These are phyloP conservation scores for Parachaetomium inaequale DNA, from an alignment of 495 filamentous ascomycete genomes.

Conservation along the genomic window DNA sequence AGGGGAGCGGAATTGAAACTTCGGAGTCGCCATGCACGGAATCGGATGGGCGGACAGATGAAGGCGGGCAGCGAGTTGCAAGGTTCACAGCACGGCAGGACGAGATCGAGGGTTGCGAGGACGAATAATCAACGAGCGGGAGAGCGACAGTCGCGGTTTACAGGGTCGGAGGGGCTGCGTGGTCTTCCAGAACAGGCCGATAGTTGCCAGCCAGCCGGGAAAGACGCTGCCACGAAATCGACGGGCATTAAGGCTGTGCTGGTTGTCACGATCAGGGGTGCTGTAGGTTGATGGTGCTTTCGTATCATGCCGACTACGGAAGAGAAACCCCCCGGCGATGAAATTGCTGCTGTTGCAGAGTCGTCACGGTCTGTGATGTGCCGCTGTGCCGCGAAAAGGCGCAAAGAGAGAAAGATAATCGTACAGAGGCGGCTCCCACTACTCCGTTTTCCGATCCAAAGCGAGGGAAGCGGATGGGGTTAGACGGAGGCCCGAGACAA, in stretches of 20 bases:
- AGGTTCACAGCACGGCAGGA: conserved; percentile 10
- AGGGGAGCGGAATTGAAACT: neutral
- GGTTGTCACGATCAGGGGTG: conserved; percentile 28
- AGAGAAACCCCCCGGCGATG: conserved; percentile 28
- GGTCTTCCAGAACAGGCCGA: conserved; percentile 10
- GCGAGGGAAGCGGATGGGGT: conserved; percentile 21
- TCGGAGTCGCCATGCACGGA: neutral
- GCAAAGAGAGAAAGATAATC: conserved; percentile 31
- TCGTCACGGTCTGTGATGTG: conserved; percentile 35
- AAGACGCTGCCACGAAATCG: conserved; percentile 12
- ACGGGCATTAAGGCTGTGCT: conserved; percentile 2
- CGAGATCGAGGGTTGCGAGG: conserved; percentile 6
- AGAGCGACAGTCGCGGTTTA: conserved; percentile 11
- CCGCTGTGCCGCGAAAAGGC: conserved; percentile 31
- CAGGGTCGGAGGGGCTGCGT: neutral
- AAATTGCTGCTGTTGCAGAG: conserved; percentile 25
- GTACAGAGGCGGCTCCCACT: conserved; percentile 37
- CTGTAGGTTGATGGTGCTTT: conserved; percentile 27
- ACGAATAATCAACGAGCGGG: conserved; percentile 4
- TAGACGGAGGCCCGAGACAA: conserved; percentile 26
- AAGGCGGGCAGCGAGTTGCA: conserved; percentile 8
- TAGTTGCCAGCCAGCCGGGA: conserved; percentile 12
- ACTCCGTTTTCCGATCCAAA: conserved; percentile 34
- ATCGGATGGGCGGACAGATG: neutral
- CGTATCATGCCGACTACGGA: conserved; percentile 38